Evolutionary conservation across 768 basidiomycete genomes (phyloP).

Genomic region (Postia placenta): DNA sequence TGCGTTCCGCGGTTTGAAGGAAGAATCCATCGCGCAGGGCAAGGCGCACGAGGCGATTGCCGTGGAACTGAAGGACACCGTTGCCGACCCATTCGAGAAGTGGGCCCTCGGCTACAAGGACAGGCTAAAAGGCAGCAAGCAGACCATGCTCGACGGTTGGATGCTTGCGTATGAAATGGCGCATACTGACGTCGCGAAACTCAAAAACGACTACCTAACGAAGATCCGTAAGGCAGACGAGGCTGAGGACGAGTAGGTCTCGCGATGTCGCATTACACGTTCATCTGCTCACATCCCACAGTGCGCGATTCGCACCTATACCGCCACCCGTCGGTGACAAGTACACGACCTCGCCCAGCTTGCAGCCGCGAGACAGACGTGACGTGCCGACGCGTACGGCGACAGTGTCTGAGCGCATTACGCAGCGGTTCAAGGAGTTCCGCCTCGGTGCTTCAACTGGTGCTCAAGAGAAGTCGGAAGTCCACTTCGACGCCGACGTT

Average conservation of each 20-base stretch:
- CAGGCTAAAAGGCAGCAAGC: constrained; percentile 38
- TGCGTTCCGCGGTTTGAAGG: constrained; percentile 75
- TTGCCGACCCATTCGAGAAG: constrained; percentile 72
- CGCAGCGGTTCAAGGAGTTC: constrained; percentile 75
- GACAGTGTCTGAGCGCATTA: constrained; percentile 84
- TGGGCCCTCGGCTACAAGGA: constrained; percentile 80
- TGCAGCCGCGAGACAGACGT: constrained; percentile 40
- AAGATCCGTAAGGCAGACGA: constrained; percentile 87
- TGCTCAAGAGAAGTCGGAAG: constrained; percentile 12
- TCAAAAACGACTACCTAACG: constrained; percentile 70
- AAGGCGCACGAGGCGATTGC: constrained; percentile 66
- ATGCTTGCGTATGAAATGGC: constrained; percentile 65
- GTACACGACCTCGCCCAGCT: constrained; percentile 76
- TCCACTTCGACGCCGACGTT: constrained; percentile 25
- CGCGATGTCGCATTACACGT: background rate
- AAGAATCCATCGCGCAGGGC: constrained; percentile 68
- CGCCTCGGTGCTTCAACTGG: constrained; percentile 44
- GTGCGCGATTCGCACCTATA: constrained; percentile 84
- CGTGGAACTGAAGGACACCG: constrained; percentile 67
- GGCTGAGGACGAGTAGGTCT: constrained; percentile 85
- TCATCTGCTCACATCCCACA: constrained; percentile 24
- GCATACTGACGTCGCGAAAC: constrained; percentile 54
- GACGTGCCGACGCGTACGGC: constrained; percentile 54
- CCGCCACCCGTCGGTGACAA: constrained; percentile 50
- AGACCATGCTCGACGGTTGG: constrained; percentile 59